phyloP scores from a whole-genome alignment of 2,329 filamentous ascomycete genomes.

The Fulvia fulva region DNA sequence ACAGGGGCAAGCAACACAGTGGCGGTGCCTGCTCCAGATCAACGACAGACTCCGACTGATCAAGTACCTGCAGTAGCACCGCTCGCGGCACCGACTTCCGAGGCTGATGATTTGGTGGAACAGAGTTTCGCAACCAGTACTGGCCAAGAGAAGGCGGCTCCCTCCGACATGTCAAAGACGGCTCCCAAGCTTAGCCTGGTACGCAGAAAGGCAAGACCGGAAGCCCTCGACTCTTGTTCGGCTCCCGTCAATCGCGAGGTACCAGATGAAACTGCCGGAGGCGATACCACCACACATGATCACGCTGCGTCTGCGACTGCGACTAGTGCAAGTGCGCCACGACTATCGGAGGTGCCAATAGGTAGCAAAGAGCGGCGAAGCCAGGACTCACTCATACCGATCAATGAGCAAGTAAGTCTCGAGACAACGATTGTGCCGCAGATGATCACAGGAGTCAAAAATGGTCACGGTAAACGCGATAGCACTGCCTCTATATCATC shows the following conservation, averaged over 20 bases:
- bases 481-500: neutral
- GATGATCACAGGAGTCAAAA: neutral
- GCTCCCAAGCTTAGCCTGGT: neutral
- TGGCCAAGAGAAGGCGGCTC: neutral
- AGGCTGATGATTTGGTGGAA: conserved; percentile 18
- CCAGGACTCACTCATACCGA: neutral
- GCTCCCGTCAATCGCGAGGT: neutral
- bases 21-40: neutral
- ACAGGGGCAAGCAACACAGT: too few relatives aligned
- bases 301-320: too few relatives aligned
- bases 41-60: neutral
- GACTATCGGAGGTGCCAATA: too few relatives aligned
- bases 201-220: neutral
- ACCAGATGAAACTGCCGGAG: neutral
- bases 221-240: neutral
- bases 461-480: neutral
- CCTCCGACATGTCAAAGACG: neutral
- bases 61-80: neutral
- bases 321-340: too few relatives aligned
- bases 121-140: conserved; percentile 12
- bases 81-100: neutral
- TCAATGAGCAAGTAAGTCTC: neutral
- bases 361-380: neutral
- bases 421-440: neutral
- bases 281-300: too few relatives aligned